Evolutionary conservation across 768 basidiomycete genomes (phyloP), one percentile per base, ranked within the genome.

Genomic region (Lactarius hatsudake): DNA sequence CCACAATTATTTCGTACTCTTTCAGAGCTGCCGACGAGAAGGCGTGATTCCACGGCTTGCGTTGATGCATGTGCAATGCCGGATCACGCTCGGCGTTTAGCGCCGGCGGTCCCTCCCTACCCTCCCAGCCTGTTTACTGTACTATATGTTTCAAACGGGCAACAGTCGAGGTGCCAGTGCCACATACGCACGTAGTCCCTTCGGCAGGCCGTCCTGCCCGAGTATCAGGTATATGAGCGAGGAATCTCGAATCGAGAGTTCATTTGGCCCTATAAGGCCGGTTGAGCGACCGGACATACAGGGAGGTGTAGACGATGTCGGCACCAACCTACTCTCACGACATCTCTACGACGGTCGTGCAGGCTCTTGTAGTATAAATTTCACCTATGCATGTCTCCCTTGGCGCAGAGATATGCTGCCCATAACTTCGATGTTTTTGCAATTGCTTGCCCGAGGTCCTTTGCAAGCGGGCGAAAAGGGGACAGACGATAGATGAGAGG

Each of bases 41-140:
- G 0, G 79, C 84, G 18, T 82, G 76, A 26, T 79, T 80, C 84
- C 84, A 86, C 1, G 81, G 75, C 32, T 78, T 77, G 12, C 83
- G 79, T 10, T 82, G 77, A 7, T 78, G 75, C 1, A 77, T 74
- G 66, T 86, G 84, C 42, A 83, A 80, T 1, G 74, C 72, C 62
- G 78, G 78, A 68, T 82, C 76, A 43, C 78, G 73, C 28, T 80
- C 68, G 26, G 75, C 75, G 63, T 80, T 78, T 67, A 73, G 76
- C 26, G 81, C 79, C 66, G 81, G 73, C 20, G 48, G 32, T 4
- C 83, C 45, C 9, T 1, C 3, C 9, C 45, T 10, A 23, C 10
- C 12, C 48, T 23, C 48, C 23, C 48, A 23, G 0, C 48, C 48
- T 51, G 79, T 0, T 81, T 80, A 28, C 26, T n/a, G n/a, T n/a